phyloP scores from a whole-genome alignment of 2,329 filamentous ascomycete species.

The Alternaria ventricosa region DNA sequence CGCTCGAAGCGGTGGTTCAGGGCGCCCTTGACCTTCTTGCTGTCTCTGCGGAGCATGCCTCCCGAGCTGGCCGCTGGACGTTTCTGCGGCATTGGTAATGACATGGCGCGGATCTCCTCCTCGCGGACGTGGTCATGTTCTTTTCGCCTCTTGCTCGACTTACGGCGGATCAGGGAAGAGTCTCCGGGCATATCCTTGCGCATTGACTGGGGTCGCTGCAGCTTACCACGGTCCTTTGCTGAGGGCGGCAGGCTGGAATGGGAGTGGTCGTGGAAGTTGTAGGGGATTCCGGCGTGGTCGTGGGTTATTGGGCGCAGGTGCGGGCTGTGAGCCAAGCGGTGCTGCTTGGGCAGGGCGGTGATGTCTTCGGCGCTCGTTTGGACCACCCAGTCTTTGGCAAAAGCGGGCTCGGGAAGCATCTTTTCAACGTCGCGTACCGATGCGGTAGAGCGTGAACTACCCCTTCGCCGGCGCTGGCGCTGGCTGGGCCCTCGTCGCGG shows the following conservation, averaged over 20 bases:
- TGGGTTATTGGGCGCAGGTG: slow-evolving; percentile 55
- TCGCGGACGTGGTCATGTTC: slow-evolving; percentile 76
- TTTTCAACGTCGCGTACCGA: slow-evolving; percentile 43
- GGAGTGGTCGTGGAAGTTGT: slow-evolving; percentile 52
- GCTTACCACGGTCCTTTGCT: slow-evolving; percentile 52
- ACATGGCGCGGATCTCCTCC: slow-evolving; percentile 88
- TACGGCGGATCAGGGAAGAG: slow-evolving; percentile 66
- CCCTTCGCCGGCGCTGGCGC: slow-evolving; percentile 38
- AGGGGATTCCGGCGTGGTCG: slow-evolving; percentile 51
- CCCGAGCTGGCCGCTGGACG: slow-evolving; percentile 67
- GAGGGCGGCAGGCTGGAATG: slow-evolving; percentile 43
- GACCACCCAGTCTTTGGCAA: slow-evolving; percentile 16
- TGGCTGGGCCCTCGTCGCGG: slow-evolving; percentile 33
- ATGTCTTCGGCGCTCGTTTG: slow-evolving; percentile 52
- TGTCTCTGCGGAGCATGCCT: slow-evolving; percentile 68
- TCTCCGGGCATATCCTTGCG: slow-evolving; percentile 67
- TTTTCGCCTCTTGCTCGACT: slow-evolving; percentile 72
- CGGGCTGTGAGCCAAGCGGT: slow-evolving; percentile 53
- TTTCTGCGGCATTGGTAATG: slow-evolving; percentile 68
- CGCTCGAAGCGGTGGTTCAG: slow-evolving; percentile 64
- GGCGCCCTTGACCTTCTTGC: slow-evolving; percentile 67
- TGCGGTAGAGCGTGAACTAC: slow-evolving; percentile 38
- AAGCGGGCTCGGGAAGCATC: slow-evolving; percentile 21
- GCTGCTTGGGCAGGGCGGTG: slow-evolving; percentile 54
- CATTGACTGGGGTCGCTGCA: slow-evolving; percentile 56